Base-by-base conservation (phyloP, 179 eudicot species). In the Patellifolia procumbens region DNA sequence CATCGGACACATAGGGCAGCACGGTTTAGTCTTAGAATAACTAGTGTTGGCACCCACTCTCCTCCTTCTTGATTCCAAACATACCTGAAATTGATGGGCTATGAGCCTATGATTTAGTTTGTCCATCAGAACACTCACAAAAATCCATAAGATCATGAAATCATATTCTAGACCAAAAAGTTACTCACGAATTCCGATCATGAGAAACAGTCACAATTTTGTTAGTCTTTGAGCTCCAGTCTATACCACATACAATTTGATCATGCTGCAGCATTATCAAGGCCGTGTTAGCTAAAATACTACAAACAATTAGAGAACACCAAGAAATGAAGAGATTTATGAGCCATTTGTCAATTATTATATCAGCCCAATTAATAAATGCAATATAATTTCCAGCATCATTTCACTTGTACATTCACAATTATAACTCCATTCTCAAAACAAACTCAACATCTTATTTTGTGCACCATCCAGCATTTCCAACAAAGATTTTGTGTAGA, bases 1-100 rank as follows among this genome's bases (percentile, higher is more conserved):
- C 99, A 95, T 81, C 91, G 97, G 74, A 93, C 98, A 85, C 99
- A 95, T 56, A 95, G 89, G 28, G 99, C 99, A 71, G 99, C 99
- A 70, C 99, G 97, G 68, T 95, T 95, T 52, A 95, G 89, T 83
- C 99, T 86, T 66, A 95, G 92, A 75, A 95, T 95, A 80, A 95
- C 99, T 78, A 95, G 91, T 53, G 97, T 95, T 70, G 99, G 98
- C 29, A 93, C 97, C 99, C 99, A 95, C 61, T 89, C 95, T 74
- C 87, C 80, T 37, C 83, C 88, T 88, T 95, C 99, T 69, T 83
- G 87, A 74, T 86, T 90, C 99, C 99, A 95, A 80, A 95, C 99
- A 82, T 95, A 95, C 84, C 98, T 94, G 80, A 59, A 58, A 86
- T 32, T 3, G 55, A 65, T 11, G 78, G 49, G 51, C 22, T 48